These are phyloP conservation scores for Osmanthus fragrans DNA, from an alignment of 257 asterid genomes.

Conservation along the genomic window DNA sequence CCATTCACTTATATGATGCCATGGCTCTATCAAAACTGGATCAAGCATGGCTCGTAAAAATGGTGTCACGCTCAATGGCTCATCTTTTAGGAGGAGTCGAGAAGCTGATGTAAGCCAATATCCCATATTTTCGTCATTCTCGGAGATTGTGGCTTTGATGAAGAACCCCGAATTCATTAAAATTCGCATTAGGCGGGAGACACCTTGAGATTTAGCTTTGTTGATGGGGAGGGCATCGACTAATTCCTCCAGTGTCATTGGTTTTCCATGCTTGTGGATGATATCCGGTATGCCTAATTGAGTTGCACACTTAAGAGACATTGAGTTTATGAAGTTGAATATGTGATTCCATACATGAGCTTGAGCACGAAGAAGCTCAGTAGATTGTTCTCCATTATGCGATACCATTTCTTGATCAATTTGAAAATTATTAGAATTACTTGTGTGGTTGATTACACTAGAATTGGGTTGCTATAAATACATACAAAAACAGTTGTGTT, in stretches of 20 bases:
- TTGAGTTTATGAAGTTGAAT: constrained; percentile 20
- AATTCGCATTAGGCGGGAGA: constrained; percentile 4
- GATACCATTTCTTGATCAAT: neutral
- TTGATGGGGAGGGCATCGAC: constrained; percentile 1
- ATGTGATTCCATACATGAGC: constrained; percentile 15
- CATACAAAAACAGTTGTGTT: too few relatives aligned
- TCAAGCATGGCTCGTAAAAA: constrained; percentile 18
- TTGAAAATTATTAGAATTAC: too few relatives aligned
- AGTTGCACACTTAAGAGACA: constrained; percentile 14
- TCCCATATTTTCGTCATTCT: neutral
- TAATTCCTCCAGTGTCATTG: constrained; percentile 14
- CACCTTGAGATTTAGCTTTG: neutral
- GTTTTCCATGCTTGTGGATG: constrained; percentile 11
- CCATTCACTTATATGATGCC: constrained; percentile 26
- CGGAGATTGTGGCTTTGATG: neutral
- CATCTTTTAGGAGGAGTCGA: constrained; percentile 13
- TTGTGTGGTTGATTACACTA: too few relatives aligned
- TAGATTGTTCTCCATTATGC: neutral
- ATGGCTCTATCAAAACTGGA: constrained; percentile 6
- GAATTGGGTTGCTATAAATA: too few relatives aligned
- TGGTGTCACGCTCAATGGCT: constrained; percentile 3
- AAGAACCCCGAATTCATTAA: constrained; percentile 15
- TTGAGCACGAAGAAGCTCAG: constrained; percentile 17
- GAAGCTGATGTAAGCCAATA: constrained; percentile 15
- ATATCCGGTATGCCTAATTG: constrained; percentile 17